Conservation (phyloP, 2,329 filamentous ascomycete genomes). For the Thielaviopsis cerberus region DNA sequence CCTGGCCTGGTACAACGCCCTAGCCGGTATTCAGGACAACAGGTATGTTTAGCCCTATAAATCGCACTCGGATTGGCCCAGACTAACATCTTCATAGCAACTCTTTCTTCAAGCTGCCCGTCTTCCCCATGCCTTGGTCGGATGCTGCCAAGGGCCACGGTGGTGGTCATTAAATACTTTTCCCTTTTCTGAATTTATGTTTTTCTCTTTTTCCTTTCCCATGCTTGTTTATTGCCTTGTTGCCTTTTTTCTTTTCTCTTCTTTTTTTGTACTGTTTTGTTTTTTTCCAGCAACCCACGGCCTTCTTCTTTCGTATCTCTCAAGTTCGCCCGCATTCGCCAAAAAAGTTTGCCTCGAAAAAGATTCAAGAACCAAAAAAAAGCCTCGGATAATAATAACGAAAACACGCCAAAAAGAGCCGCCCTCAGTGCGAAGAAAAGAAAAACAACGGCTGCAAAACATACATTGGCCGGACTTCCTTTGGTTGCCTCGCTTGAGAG, state of each 20-base stretch:
- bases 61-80: background rate
- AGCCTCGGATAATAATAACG: no score
- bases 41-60: slow-evolving; percentile 28
- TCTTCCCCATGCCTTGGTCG: slow-evolving; percentile 90
- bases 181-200: background rate
- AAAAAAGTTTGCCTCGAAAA: no score
- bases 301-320: background rate
- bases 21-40: slow-evolving; percentile 61
- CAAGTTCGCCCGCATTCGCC: no score
- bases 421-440: no score
- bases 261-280: background rate
- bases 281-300: no score
- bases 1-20: slow-evolving; percentile 70
- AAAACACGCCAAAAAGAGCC: no score
- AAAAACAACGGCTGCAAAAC: no score
- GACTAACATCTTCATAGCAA: slow-evolving; percentile 39
- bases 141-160: slow-evolving; percentile 36
- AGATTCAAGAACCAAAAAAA: background rate
- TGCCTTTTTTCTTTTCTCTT: background rate
- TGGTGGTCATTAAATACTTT: slow-evolving; percentile 10
- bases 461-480: no score
- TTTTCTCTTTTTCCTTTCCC: background rate
- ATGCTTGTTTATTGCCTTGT: background rate
- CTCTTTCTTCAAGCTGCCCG: slow-evolving; percentile 78
- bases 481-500: no score